Evolutionary conservation across 257 asterid genomes (phyloP).

Genomic region (Ilex aquifolium): DNA sequence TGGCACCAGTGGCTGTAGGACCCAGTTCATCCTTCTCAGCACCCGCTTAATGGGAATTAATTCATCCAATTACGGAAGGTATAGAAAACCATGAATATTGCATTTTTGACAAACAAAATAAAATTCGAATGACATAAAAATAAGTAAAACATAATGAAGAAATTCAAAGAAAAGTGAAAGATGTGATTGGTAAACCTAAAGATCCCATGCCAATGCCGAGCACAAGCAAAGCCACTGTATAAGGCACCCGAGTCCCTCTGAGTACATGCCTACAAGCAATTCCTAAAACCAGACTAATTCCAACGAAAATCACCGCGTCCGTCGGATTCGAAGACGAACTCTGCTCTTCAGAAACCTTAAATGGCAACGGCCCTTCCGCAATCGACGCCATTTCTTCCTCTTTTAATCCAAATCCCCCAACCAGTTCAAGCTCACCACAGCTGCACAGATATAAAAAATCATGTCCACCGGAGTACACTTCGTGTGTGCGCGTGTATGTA

Average conservation of each 20-base stretch:
- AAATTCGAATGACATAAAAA: too few relatives aligned
- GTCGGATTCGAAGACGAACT: constrained; percentile 33
- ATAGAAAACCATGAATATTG: too few relatives aligned
- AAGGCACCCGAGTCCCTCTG: constrained; percentile 93
- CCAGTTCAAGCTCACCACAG: too few relatives aligned
- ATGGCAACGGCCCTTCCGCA: constrained; percentile 24
- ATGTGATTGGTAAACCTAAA: constrained; percentile 42
- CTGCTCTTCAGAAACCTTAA: constrained; percentile 41
- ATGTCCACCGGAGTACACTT: too few relatives aligned
- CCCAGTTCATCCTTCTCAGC: too few relatives aligned
- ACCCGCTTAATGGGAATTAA: too few relatives aligned
- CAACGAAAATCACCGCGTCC: constrained; percentile 84
- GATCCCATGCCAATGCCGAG: constrained; percentile 84
- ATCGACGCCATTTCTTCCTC: constrained; percentile 20
- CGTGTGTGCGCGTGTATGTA: too few relatives aligned
- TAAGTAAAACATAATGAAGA: neutral
- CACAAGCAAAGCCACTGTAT: constrained; percentile 80
- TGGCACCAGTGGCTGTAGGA: too few relatives aligned
- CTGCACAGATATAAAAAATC: too few relatives aligned
- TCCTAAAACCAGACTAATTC: constrained; percentile 83
- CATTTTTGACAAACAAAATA: too few relatives aligned
- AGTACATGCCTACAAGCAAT: constrained; percentile 72
- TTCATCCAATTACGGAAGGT: too few relatives aligned
- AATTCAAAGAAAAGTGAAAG: constrained; percentile 2
- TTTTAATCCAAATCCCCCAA: too few relatives aligned